These are phyloP conservation scores for Pichia cephalocereana DNA, from an alignment of 805 yeast genomes.

Conservation along the genomic window DNA sequence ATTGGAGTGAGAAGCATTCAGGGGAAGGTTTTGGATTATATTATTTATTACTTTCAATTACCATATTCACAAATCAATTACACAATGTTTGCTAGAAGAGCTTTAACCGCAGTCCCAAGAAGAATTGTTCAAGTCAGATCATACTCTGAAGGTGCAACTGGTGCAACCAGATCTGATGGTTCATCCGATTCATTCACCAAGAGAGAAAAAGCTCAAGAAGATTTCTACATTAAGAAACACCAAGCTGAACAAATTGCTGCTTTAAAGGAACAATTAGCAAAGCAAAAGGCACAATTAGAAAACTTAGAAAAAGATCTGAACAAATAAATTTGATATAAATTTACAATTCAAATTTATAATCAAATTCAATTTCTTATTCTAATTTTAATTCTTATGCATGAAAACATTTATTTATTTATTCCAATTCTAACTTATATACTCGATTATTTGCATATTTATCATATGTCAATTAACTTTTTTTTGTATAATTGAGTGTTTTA, in stretches of 20 bases:
- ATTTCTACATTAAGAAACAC: constrained; percentile 73
- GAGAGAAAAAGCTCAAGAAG: constrained; percentile 91
- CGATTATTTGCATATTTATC: not conserved
- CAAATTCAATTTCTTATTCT: no score
- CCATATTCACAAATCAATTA: not conserved
- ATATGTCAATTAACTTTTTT: not conserved
- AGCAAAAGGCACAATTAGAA: constrained; percentile 55
- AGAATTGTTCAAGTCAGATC: constrained; percentile 26
- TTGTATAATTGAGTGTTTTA: not conserved
- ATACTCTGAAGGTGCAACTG: constrained; percentile 52
- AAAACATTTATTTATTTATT: not conserved
- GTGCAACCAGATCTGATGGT: constrained; percentile 46
- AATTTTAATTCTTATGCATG: no score
- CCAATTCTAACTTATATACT: not conserved
- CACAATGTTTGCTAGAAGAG: constrained; percentile 32
- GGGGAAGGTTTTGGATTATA: no score
- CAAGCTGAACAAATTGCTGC: constrained; percentile 80
- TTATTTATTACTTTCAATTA: not conserved
- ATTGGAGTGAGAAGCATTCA: no score
- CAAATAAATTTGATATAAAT: not conserved
- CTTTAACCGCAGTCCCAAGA: constrained; percentile 24
- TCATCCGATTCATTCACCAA: constrained; percentile 59
- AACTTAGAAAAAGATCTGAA: constrained; percentile 37
- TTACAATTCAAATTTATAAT: no score
- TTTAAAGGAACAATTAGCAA: constrained; percentile 65